A percentile compares a stretch with the other conserved stretches of the same genome.
Evolutionary conservation across 2,329 filamentous ascomycete genomes (phyloP).

Genomic region (Ciborinia camelliae): DNA sequence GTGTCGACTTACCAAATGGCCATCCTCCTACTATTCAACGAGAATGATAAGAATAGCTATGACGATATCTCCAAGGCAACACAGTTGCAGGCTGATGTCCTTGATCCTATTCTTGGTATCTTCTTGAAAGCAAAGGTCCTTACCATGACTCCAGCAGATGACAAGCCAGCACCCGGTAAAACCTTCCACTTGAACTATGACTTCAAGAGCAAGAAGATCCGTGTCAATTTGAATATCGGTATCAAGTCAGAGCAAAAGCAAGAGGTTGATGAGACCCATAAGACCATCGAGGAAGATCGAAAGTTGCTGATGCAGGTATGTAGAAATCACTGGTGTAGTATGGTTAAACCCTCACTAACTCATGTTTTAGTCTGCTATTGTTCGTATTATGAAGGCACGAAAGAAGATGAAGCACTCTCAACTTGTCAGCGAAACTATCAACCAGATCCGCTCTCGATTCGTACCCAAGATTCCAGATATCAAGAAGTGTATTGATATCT

Average conservation of each 20-base stretch:
- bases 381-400: constrained; percentile 98
- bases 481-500: constrained; percentile 99
- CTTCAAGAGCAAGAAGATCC: constrained; percentile 98
- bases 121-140: constrained; percentile 93
- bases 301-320: constrained; percentile 94
- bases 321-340: constrained; percentile 28
- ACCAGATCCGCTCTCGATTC: constrained; percentile 90
- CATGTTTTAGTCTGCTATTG: constrained; percentile 77
- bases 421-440: constrained; percentile 91
- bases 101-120: constrained; percentile 82
- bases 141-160: constrained; percentile 64
- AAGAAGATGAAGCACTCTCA: constrained; percentile 98
- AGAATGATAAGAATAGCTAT: constrained; percentile 79
- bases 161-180: constrained; percentile 74
- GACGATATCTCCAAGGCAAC: constrained; percentile 84
- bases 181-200: constrained; percentile 84
- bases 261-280: constrained; percentile 95
- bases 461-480: constrained; percentile 91
- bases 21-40: constrained; percentile 90
- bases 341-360: constrained; percentile 34
- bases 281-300: constrained; percentile 97
- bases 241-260: constrained; percentile 96
- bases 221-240: constrained; percentile 91
- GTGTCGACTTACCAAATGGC: constrained; percentile 99
- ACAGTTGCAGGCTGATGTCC: constrained; percentile 71